phyloP scores from a whole-genome alignment of 2,329 filamentous ascomycete species.

The Colletotrichum phormii region DNA sequence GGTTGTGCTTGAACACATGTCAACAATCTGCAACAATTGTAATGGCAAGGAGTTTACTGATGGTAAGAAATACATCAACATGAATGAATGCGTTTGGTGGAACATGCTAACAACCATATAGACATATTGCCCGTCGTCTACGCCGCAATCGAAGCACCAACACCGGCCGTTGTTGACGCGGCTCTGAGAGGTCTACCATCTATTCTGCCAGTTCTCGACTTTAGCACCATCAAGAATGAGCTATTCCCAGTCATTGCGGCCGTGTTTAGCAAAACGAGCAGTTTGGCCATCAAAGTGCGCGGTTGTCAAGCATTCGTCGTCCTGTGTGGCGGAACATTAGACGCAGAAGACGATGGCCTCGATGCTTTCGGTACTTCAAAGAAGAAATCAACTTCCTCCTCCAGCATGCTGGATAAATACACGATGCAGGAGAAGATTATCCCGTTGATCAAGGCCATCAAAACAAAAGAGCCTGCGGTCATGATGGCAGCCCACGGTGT shows the following conservation, averaged over 20 bases:
- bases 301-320: constrained; percentile 91
- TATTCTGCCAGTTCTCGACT: constrained; percentile 90
- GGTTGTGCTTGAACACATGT: constrained; percentile 88
- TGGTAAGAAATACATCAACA: constrained; percentile 57
- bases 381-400: constrained; percentile 72
- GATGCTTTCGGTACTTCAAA: constrained; percentile 73
- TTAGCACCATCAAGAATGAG: constrained; percentile 96
- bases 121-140: constrained; percentile 90
- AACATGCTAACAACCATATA: constrained; percentile 45
- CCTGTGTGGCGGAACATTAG: constrained; percentile 81
- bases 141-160: constrained; percentile 86
- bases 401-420: constrained; percentile 92
- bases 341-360: constrained; percentile 75
- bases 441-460: constrained; percentile 90
- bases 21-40: constrained; percentile 81
- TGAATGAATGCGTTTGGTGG: not conserved
- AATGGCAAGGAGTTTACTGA: constrained; percentile 96
- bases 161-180: constrained; percentile 89
- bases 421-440: constrained; percentile 98
- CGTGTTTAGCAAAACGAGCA: constrained; percentile 94
- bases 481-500: constrained; percentile 94
- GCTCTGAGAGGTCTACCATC: constrained; percentile 82
- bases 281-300: constrained; percentile 92
- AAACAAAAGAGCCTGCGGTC: constrained; percentile 96
- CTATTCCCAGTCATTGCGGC: constrained; percentile 91